Conservation (phyloP, 768 basidiomycete species). For the Pholiota conissans region DNA sequence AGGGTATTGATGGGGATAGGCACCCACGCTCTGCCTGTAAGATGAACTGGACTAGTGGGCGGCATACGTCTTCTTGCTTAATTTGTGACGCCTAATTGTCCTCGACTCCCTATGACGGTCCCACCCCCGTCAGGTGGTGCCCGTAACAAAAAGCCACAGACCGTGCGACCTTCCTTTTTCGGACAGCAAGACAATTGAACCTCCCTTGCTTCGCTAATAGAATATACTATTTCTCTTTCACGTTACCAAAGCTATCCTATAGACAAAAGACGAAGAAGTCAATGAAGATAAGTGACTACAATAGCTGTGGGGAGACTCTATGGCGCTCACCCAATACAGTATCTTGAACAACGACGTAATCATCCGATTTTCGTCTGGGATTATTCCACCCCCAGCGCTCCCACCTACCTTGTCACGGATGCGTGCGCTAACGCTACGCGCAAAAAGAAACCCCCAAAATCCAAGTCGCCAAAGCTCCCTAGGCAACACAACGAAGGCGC, state of each 20-base stretch:
- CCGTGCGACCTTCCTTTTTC: slow-evolving; percentile 15
- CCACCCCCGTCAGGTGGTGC: slow-evolving; percentile 17
- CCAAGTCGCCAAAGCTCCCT: not conserved
- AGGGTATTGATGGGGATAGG: slow-evolving; percentile 19
- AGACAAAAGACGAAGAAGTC: slow-evolving; percentile 11
- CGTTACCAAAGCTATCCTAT: not conserved
- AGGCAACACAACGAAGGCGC: not conserved
- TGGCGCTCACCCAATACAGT: not conserved
- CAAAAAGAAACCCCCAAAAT: not conserved
- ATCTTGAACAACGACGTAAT: slow-evolving; percentile 9
- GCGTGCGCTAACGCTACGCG: not conserved
- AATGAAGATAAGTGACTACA: slow-evolving; percentile 1
- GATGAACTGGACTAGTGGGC: slow-evolving; percentile 13
- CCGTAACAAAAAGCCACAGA: slow-evolving; percentile 17
- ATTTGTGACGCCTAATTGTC: slow-evolving; percentile 17
- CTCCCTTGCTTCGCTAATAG: slow-evolving; percentile 3
- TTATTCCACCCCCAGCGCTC: not conserved
- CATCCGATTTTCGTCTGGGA: not conserved
- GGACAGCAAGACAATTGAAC: slow-evolving; percentile 19
- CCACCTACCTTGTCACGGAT: not conserved
- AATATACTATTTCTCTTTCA: not conserved
- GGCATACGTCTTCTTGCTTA: slow-evolving; percentile 14
- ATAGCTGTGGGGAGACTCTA: not conserved
- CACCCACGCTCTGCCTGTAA: slow-evolving; percentile 23
- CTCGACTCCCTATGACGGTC: slow-evolving; percentile 7